These are phyloP conservation scores for Chaetomium cochliodes DNA, from an alignment of 495 filamentous ascomycete species.

Conservation along the genomic window DNA sequence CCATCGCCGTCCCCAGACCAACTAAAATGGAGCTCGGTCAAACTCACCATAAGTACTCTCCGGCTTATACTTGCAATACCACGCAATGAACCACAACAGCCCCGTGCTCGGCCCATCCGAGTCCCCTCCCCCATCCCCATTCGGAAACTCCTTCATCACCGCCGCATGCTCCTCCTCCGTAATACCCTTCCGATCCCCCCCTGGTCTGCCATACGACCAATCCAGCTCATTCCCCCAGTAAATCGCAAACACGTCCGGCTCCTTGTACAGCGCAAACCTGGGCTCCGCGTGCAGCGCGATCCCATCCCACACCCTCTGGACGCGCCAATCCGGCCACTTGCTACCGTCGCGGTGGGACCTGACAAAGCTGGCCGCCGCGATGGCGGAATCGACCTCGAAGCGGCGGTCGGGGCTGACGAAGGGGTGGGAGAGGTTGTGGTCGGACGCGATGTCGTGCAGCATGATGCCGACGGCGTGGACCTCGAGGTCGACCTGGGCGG, in stretches of 20 bases:
- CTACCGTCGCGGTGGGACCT: not conserved
- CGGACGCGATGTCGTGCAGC: not conserved
- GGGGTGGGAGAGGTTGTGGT: not conserved
- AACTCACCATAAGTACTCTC: not conserved
- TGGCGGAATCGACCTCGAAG: conserved; percentile 1
- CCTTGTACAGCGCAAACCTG: not conserved
- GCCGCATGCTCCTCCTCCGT: not conserved
- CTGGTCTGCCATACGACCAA: not conserved
- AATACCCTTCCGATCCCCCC: not conserved
- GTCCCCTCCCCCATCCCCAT: no score
- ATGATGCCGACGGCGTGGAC: not conserved
- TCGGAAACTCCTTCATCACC: not conserved
- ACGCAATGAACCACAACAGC: not conserved
- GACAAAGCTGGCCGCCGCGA: not conserved
- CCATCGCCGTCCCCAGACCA: no score
- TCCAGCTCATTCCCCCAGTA: not conserved
- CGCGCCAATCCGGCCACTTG: not conserved
- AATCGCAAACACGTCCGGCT: not conserved
- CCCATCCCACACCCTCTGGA: not conserved
- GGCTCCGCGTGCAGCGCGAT: not conserved
- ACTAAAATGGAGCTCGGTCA: not conserved
- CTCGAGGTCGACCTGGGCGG: not conserved
- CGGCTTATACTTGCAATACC: not conserved
- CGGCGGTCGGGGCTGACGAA: not conserved
- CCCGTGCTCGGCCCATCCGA: not conserved